Evolutionary conservation across 1,139 yeast genomes (phyloP).

Genomic region (Suhomyces kunorum): DNA sequence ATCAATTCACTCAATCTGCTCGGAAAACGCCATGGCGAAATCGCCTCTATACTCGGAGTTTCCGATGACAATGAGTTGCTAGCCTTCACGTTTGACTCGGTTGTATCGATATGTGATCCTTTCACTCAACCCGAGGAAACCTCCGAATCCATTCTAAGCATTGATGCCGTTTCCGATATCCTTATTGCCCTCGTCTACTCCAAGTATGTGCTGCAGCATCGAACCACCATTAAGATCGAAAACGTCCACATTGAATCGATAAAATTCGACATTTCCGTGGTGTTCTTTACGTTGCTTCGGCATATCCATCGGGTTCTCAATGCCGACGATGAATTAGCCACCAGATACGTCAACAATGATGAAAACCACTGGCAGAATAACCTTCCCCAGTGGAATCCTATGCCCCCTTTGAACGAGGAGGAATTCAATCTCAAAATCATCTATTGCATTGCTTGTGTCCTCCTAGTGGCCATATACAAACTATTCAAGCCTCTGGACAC

Average conservation of each 20-base stretch:
- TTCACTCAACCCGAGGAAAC: slow-evolving; percentile 67
- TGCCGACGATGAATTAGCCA: slow-evolving; percentile 48
- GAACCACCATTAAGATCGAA: slow-evolving; percentile 10
- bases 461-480: slow-evolving; percentile 53
- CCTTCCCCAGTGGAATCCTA: slow-evolving; percentile 56
- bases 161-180: slow-evolving; percentile 55
- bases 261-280: slow-evolving; percentile 41
- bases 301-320: slow-evolving; percentile 42
- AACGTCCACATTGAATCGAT: slow-evolving; percentile 22
- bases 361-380: slow-evolving; percentile 44
- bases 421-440: slow-evolving; percentile 42
- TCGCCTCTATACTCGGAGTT: slow-evolving; percentile 22
- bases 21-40: slow-evolving; percentile 24
- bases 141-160: slow-evolving; percentile 52
- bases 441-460: slow-evolving; percentile 54
- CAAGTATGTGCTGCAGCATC: slow-evolving; percentile 15
- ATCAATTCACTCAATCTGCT: slow-evolving; percentile 18
- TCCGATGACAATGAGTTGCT: slow-evolving; percentile 22
- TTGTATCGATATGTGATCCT: slow-evolving; percentile 60
- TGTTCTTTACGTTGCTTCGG: slow-evolving; percentile 45
- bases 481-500: slow-evolving; percentile 36
- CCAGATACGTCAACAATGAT: slow-evolving; percentile 48
- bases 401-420: slow-evolving; percentile 29
- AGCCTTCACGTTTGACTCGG: slow-evolving; percentile 27
- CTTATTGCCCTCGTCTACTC: slow-evolving; percentile 44